phyloP scores from a whole-genome alignment of 2,329 filamentous ascomycete genomes.

The Helotiales sp. region DNA sequence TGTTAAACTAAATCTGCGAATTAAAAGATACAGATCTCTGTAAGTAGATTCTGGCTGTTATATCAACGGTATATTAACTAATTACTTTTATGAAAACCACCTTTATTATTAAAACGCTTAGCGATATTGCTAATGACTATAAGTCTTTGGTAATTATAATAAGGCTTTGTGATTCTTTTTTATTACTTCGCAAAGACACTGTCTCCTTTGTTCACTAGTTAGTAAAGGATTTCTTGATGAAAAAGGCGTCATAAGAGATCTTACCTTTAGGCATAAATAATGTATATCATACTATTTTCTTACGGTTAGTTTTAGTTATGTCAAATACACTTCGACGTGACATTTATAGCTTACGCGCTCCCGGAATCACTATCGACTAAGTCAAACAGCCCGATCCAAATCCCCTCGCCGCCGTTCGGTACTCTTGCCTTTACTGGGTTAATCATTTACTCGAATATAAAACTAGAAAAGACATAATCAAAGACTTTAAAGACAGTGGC shows the following conservation, averaged over 20 bases:
- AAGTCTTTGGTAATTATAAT: slow-evolving; percentile 45
- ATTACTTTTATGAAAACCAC: slow-evolving; percentile 33
- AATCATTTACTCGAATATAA: no score
- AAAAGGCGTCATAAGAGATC: slow-evolving; percentile 33
- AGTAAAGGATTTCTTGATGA: slow-evolving; percentile 42
- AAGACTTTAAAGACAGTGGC: no score
- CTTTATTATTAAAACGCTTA: slow-evolving; percentile 25
- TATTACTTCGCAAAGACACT: slow-evolving; percentile 34
- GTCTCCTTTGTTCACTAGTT: slow-evolving; percentile 43
- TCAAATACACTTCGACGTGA: slow-evolving; percentile 43
- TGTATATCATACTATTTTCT: slow-evolving; percentile 44
- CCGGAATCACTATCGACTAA: slow-evolving; percentile 33
- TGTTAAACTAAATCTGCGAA: slow-evolving; percentile 37
- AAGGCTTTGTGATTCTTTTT: slow-evolving; percentile 44
- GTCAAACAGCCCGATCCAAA: slow-evolving; percentile 18
- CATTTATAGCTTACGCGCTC: slow-evolving; percentile 43
- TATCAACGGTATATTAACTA: slow-evolving; percentile 31
- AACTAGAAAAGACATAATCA: no score
- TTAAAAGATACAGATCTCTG: slow-evolving; percentile 29
- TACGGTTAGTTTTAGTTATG: slow-evolving; percentile 44
- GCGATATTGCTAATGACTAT: slow-evolving; percentile 18
- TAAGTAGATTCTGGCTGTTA: slow-evolving; percentile 29
- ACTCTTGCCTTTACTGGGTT: no score
- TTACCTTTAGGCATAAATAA: slow-evolving; percentile 39
- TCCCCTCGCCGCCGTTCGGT: slow-evolving; percentile 25